These are phyloP conservation scores for Piper betle DNA, from an alignment of 164 flowering plant species.

Conservation along the genomic window DNA sequence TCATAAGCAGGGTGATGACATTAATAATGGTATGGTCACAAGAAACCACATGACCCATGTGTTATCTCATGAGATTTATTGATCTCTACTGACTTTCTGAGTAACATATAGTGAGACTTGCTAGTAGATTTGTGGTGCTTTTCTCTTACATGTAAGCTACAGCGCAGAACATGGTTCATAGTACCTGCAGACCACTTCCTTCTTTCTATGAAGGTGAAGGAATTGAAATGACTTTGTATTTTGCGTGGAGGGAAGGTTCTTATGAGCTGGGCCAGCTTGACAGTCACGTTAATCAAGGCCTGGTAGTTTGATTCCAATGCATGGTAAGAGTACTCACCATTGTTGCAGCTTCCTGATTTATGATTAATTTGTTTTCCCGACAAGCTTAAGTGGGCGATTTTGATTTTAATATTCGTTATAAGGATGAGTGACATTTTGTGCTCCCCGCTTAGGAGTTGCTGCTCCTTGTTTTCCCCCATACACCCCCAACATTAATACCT, in stretches of 20 bases:
- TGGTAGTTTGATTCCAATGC: neutral
- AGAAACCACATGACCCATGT: neutral
- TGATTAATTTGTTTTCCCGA: no score
- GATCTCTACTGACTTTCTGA: no score
- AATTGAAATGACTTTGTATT: neutral
- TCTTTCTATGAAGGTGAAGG: neutral
- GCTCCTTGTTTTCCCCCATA: neutral
- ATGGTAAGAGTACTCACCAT: neutral
- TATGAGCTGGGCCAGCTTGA: neutral
- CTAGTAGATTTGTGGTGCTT: no score
- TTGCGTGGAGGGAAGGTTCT: neutral
- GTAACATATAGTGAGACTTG: no score
- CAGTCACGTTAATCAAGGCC: neutral
- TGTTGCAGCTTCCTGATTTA: no score
- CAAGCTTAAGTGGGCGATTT: neutral
- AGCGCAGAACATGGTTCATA: no score
- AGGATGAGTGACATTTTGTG: neutral
- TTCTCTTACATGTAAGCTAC: no score
- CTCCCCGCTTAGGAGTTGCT: neutral
- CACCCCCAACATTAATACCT: neutral
- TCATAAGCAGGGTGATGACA: neutral
- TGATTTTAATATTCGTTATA: no score
- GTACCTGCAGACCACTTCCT: no score
- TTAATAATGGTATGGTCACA: neutral
- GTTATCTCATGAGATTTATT: no score